A percentile compares a stretch with the other conserved stretches of the same genome.
phyloP scores from a whole-genome alignment of 805 yeast genomes.

The Wickerhamiella lipophila region DNA sequence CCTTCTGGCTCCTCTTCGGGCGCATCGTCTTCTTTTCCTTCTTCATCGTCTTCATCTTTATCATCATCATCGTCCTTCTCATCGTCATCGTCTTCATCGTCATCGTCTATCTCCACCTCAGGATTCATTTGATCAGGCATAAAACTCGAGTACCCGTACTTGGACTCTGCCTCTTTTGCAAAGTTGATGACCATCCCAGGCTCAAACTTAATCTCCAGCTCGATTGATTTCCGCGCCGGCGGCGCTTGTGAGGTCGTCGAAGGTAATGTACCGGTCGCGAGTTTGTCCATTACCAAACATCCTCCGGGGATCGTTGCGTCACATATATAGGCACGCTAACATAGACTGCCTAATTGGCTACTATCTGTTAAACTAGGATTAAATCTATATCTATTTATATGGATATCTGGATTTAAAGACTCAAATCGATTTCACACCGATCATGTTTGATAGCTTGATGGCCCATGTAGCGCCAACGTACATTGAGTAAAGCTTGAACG shows the following conservation, averaged over 20 bases:
- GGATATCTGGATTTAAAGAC: not conserved
- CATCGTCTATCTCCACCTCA: slow-evolving; percentile 42
- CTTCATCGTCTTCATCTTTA: slow-evolving; percentile 35
- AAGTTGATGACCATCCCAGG: slow-evolving; percentile 11
- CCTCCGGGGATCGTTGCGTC: not conserved
- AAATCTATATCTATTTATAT: not conserved
- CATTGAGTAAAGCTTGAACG: slow-evolving; percentile 18
- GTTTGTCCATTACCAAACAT: slow-evolving; percentile 1
- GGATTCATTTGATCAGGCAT: slow-evolving; percentile 55
- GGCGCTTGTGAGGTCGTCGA: not conserved
- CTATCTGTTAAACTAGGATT: too few species aligned
- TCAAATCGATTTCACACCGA: slow-evolving; percentile 8
- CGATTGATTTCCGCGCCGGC: slow-evolving; percentile 5
- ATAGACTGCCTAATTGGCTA: too few species aligned
- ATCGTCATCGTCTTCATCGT: slow-evolving; percentile 36
- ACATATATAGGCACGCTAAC: too few species aligned
- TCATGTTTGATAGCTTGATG: slow-evolving; percentile 15
- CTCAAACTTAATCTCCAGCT: not conserved
- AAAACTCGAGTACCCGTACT: slow-evolving; percentile 64
- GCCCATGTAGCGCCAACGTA: slow-evolving; percentile 17
- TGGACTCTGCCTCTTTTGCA: slow-evolving; percentile 56
- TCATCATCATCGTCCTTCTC: slow-evolving; percentile 31
- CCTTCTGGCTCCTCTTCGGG: slow-evolving; percentile 28
- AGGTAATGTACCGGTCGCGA: not conserved
- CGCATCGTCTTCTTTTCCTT: slow-evolving; percentile 23